Conservation (phyloP, 1,139 yeast species). For the Diutina rugosa region DNA sequence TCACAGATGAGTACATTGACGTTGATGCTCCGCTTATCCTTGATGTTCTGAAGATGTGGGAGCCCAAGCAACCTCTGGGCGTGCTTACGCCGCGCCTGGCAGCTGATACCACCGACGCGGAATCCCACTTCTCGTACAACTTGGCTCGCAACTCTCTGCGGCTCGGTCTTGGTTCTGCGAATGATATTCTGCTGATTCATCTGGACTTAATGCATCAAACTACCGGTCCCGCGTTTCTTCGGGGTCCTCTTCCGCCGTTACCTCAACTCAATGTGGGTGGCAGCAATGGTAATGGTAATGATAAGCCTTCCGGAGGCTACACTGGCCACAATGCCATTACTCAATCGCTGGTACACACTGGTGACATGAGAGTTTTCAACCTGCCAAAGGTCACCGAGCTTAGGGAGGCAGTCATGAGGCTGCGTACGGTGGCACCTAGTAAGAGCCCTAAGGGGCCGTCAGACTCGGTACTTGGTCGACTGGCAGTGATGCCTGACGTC, state of each 20-base stretch:
- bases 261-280: not conserved
- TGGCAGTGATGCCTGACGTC: slow-evolving; percentile 21
- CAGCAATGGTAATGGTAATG: not conserved
- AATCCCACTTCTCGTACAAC: slow-evolving; percentile 5
- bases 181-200: slow-evolving; percentile 30
- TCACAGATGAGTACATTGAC: slow-evolving; percentile 21
- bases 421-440: slow-evolving; percentile 3
- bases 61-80: not conserved
- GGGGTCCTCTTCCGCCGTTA: not conserved
- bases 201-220: slow-evolving; percentile 15
- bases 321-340: not conserved
- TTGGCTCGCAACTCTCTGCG: slow-evolving; percentile 5
- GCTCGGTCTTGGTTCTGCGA: slow-evolving; percentile 28
- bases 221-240: not conserved
- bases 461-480: slow-evolving; percentile 21
- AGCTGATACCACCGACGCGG: not conserved
- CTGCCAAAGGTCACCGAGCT: not conserved
- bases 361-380: not conserved
- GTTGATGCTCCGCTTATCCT: slow-evolving; percentile 16
- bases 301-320: not conserved
- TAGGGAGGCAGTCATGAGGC: slow-evolving; percentile 5
- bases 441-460: not conserved
- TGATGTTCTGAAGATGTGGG: slow-evolving; percentile 5
- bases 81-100: not conserved
- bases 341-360: not conserved